Base-by-base conservation (phyloP, 129 eudicot species). In the Flaveria sonorensis region DNA sequence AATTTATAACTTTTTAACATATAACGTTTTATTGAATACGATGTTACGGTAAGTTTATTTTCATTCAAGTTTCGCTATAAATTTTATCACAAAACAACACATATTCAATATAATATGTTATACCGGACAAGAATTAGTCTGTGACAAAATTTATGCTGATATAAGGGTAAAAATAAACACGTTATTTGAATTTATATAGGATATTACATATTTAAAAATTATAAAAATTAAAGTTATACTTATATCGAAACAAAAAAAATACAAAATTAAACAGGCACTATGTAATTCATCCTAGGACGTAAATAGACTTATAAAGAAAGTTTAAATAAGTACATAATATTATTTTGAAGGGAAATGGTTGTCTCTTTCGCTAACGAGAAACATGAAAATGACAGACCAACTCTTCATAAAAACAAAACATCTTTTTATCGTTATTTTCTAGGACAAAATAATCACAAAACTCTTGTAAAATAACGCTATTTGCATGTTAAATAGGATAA, bases 311-410 rank as follows among this genome's bases (percentile, higher is more conserved):
- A 5, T 3, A 24, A 21, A 47, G 10, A 24, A 24, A 7, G n/a
- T 42, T 26, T 47, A 16, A n/a, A 18, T n/a, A 10, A 71, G 15
- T 51, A 51, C 53, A 18, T 72, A 10, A 53, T 19, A 32, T 46
- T 14, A n/a, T 75, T 61, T 26, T 45, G 28, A 4, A 75, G 30
- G 47, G 32, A 39, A 32, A 28, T 42, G 75, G 47, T 24, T 53
- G 78, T 72, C 79, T 79, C 40, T 79, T 48, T 63, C 60, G 30
- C 51, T 45, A 59, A 61, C 71, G 59, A 20, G 64, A 59, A 36
- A 70, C 36, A 73, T 70, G 84, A 80, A 73, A 73, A 78, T 56
- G 84, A 80, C 71, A 45, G 60, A 55, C 53, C 79, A 66, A 40
- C 79, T 73, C 79, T 52, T 43, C 60, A 74, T 19, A 13, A 53